These are phyloP conservation scores for Rostrohypoxylon terebratum DNA, from an alignment of 495 filamentous ascomycete species.

Conservation along the genomic window DNA sequence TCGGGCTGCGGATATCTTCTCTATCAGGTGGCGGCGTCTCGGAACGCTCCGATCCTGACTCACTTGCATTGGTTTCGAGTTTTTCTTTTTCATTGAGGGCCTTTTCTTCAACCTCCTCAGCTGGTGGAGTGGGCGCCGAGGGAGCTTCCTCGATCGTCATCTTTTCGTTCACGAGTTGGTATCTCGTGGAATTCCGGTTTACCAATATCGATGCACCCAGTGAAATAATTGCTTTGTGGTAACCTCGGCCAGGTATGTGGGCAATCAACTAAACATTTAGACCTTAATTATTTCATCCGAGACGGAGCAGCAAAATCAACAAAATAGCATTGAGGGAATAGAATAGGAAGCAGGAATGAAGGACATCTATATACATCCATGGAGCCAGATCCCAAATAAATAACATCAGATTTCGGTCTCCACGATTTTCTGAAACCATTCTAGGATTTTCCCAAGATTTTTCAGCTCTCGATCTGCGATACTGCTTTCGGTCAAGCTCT, in stretches of 20 bases:
- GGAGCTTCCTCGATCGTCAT: background rate
- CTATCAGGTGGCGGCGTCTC: slow-evolving; percentile 1
- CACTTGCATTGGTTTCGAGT: background rate
- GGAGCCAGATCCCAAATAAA: background rate
- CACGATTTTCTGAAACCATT: background rate
- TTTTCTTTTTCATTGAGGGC: no score
- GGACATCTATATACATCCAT: background rate
- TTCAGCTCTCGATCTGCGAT: slow-evolving; percentile 1
- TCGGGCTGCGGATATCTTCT: background rate
- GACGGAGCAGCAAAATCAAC: background rate
- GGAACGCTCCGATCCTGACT: background rate
- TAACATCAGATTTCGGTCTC: background rate
- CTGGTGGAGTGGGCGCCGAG: background rate
- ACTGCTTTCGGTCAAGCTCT: background rate
- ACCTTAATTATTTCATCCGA: background rate
- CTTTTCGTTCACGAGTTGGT: background rate
- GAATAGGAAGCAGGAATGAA: background rate
- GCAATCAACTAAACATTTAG: background rate
- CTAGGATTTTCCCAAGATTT: background rate
- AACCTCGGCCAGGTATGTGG: background rate
- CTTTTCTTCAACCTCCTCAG: background rate
- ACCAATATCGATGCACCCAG: no score
- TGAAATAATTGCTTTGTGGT: background rate
- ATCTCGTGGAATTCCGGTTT: background rate
- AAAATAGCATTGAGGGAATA: background rate